phyloP scores from a whole-genome alignment of 108 stramenopile genomes.

The Cyclotella atomus region DNA sequence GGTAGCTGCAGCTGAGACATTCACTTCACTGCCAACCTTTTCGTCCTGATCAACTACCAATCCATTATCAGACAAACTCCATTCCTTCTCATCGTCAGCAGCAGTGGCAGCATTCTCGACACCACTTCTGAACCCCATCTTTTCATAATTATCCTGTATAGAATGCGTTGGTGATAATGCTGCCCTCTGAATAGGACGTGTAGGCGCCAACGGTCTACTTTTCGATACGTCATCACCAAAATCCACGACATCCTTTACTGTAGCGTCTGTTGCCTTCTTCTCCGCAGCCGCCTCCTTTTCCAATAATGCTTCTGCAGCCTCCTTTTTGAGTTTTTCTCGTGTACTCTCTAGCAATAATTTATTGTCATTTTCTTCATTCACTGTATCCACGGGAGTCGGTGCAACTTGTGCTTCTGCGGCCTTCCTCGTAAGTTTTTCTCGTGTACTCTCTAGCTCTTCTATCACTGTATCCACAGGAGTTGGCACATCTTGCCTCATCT shows the following conservation, averaged over 20 bases:
- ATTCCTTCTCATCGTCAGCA: no score
- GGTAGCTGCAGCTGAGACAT: neutral
- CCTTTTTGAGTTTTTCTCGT: neutral
- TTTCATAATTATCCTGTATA: neutral
- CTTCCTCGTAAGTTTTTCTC: neutral
- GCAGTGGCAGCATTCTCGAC: neutral
- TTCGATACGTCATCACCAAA: neutral
- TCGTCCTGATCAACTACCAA: neutral
- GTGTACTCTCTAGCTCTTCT: neutral
- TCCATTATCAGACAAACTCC: neutral
- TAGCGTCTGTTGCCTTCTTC: neutral
- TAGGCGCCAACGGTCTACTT: neutral
- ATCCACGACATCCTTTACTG: no score
- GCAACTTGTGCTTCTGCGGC: no score
- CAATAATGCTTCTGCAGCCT: neutral
- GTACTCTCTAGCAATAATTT: neutral
- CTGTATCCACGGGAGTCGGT: neutral
- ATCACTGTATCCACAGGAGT: neutral
- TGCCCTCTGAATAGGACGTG: neutral
- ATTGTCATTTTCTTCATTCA: no score
- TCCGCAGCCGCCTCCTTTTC: no score
- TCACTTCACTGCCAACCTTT: neutral
- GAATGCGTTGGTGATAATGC: constrained; percentile 8
- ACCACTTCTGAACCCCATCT: neutral
- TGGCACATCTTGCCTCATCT: no score